Conservation (phyloP, 2,329 filamentous ascomycete species). For the Penicillium sp. region DNA sequence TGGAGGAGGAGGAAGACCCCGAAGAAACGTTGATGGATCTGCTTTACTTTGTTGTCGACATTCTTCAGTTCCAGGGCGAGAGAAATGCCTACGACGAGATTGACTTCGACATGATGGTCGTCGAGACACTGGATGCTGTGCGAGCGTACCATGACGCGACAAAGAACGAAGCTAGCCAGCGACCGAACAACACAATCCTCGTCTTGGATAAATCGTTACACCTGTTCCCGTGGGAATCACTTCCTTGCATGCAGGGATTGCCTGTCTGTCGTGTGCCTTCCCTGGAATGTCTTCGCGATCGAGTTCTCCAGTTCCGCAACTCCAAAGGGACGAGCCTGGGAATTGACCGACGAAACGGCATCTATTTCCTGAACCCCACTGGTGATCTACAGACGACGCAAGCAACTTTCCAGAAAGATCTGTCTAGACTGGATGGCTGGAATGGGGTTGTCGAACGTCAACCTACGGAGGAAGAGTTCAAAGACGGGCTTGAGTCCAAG, state of each 20-base stretch:
- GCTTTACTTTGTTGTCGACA: conserved; percentile 94
- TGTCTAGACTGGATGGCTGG: conserved; percentile 66
- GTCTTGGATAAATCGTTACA: conserved; percentile 92
- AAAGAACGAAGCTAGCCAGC: conserved; percentile 40
- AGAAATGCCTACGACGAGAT: conserved; percentile 97
- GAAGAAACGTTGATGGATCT: conserved; percentile 92
- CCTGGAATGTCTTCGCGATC: conserved; percentile 76
- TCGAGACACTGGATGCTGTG: conserved; percentile 85
- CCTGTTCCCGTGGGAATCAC: conserved; percentile 91
- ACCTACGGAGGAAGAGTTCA: conserved; percentile 80
- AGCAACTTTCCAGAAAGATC: conserved; percentile 69
- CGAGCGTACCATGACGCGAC: conserved; percentile 71
- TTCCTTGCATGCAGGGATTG: conserved; percentile 79
- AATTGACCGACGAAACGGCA: conserved; percentile 51
- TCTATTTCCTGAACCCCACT: conserved; percentile 87
- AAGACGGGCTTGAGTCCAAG: conserved; percentile 65
- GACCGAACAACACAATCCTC: conserved; percentile 73
- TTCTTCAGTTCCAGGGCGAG: conserved; percentile 95
- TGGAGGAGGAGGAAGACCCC: conserved; percentile 72
- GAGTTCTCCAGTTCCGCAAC: conserved; percentile 63
- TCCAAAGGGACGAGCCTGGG: conserved; percentile 51
- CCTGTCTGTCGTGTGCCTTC: conserved; percentile 89
- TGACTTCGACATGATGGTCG: conserved; percentile 88
- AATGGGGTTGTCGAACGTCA: conserved; percentile 68
- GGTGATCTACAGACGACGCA: conserved; percentile 83